A percentile compares a stretch with the other conserved stretches of the same genome.
Evolutionary conservation across 2,329 filamentous ascomycete genomes (phyloP).

Genomic region (Coniochaeta prunicola): DNA sequence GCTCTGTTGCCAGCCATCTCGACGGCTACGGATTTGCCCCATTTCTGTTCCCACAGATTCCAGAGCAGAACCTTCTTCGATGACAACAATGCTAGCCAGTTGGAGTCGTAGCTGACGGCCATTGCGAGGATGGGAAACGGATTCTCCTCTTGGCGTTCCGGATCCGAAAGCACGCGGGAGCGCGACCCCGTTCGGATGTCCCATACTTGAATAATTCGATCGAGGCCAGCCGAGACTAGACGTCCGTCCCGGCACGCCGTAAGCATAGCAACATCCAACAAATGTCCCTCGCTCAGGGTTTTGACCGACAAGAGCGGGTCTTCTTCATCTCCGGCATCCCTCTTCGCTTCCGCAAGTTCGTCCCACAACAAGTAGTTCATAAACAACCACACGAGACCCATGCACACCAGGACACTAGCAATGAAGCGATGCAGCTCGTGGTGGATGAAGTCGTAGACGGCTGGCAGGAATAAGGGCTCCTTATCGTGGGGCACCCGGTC

Average conservation of each 20-base stretch:
- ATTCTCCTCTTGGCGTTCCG: slow-evolving; percentile 23
- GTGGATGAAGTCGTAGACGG: slow-evolving; percentile 60
- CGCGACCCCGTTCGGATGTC: slow-evolving; percentile 39
- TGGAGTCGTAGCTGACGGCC: slow-evolving; percentile 56
- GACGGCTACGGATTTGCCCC: slow-evolving; percentile 47
- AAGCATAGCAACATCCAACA: slow-evolving; percentile 62
- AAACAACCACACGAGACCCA: slow-evolving; percentile 59
- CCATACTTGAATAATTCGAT: slow-evolving; percentile 62
- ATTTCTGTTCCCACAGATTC: slow-evolving; percentile 49
- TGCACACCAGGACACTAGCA: slow-evolving; percentile 53
- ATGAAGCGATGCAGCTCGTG: slow-evolving; percentile 53
- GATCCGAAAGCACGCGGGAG: slow-evolving; percentile 35
- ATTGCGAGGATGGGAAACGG: slow-evolving; percentile 55
- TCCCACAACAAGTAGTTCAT: slow-evolving; percentile 71
- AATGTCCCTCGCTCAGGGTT: slow-evolving; percentile 55
- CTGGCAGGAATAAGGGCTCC: slow-evolving; percentile 44
- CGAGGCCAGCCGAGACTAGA: slow-evolving; percentile 63
- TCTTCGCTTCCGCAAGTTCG: slow-evolving; percentile 40
- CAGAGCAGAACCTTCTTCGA: slow-evolving; percentile 53
- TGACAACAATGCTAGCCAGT: slow-evolving; percentile 60
- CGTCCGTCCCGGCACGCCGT: slow-evolving; percentile 55
- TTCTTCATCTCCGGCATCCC: slow-evolving; percentile 37
- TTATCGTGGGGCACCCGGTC: slow-evolving; percentile 51
- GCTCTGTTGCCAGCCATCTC: slow-evolving; percentile 52
- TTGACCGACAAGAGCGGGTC: slow-evolving; percentile 50